phyloP scores from a whole-genome alignment of 306 rosid species.

The Gastrolobium bilobum region DNA sequence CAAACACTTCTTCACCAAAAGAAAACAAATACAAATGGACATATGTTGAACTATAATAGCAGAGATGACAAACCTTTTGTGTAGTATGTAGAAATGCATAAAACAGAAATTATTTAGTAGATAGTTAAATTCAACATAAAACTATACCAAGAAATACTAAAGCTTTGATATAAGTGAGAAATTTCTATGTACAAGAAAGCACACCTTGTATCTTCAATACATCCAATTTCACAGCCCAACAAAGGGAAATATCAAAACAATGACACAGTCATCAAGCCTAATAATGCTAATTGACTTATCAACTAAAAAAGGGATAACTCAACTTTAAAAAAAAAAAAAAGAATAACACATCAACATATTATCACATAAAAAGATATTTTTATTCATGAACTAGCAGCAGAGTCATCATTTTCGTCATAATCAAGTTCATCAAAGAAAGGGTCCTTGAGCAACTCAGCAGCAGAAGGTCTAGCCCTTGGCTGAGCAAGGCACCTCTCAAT shows the following conservation, averaged over 20 bases:
- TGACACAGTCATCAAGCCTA: slow-evolving; percentile 2
- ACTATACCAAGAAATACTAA: neutral
- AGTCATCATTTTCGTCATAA: slow-evolving; percentile 49
- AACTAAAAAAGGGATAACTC: slow-evolving; percentile 16
- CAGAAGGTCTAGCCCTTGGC: slow-evolving; percentile 79
- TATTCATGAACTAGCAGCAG: slow-evolving; percentile 30
- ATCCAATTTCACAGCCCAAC: slow-evolving; percentile 44
- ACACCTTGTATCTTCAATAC: neutral
- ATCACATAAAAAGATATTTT: neutral
- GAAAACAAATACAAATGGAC: neutral
- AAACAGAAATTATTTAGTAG: neutral
- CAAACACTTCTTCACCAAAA: neutral
- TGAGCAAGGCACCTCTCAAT: slow-evolving; percentile 84
- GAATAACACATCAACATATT: neutral
- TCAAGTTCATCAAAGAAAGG: slow-evolving; percentile 68
- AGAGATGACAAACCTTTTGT: neutral
- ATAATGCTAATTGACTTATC: slow-evolving; percentile 23
- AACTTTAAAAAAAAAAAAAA: neutral
- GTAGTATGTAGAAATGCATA: neutral
- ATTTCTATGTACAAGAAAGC: slow-evolving; percentile 32
- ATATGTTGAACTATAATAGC: neutral
- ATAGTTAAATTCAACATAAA: too few relatives aligned
- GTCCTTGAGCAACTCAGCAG: slow-evolving; percentile 74
- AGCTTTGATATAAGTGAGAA: neutral
- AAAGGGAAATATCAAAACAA: slow-evolving; percentile 10